A percentile compares a stretch with the other conserved stretches of the same genome.
Conservation (phyloP, 2,329 filamentous ascomycete species). For the Neonectria neomacrospora region DNA sequence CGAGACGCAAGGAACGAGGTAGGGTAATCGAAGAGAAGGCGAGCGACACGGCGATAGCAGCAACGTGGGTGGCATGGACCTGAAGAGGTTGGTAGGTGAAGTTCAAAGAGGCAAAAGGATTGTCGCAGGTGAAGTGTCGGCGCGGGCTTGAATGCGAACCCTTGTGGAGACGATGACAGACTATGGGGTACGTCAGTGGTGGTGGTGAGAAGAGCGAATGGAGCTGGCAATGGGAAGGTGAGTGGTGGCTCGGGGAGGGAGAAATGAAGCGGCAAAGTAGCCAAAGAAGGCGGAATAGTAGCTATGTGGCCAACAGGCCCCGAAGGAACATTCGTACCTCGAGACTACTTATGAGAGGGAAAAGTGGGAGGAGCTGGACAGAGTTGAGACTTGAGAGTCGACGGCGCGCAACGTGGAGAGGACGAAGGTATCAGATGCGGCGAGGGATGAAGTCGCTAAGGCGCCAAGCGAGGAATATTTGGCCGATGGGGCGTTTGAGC, state of each 20-base stretch:
- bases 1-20: not conserved
- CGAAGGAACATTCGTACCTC: constrained; percentile 1
- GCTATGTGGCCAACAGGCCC: constrained; percentile 4
- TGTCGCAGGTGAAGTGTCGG: constrained; percentile 23
- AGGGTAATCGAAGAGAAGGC: not conserved
- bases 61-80: not conserved
- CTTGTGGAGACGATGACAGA: constrained; percentile 41
- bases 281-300: constrained; percentile 8
- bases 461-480: constrained; percentile 45
- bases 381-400: constrained; percentile 9
- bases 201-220: constrained; percentile 24
- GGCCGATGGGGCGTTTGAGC: constrained; percentile 44
- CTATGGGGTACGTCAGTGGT: constrained; percentile 43
- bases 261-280: constrained; percentile 1
- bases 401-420: constrained; percentile 24
- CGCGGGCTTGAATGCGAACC: constrained; percentile 33
- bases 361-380: constrained; percentile 15
- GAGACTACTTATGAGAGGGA: constrained; percentile 17
- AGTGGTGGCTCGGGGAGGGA: not conserved
- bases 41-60: not conserved
- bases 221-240: constrained; percentile 15
- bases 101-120: constrained; percentile 20
- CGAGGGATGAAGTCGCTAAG: constrained; percentile 36
- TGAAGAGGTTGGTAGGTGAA: constrained; percentile 18
- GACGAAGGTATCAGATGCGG: constrained; percentile 32